Evolutionary conservation across 805 yeast genomes (phyloP).

Genomic region (Torulaspora gathmanii): DNA sequence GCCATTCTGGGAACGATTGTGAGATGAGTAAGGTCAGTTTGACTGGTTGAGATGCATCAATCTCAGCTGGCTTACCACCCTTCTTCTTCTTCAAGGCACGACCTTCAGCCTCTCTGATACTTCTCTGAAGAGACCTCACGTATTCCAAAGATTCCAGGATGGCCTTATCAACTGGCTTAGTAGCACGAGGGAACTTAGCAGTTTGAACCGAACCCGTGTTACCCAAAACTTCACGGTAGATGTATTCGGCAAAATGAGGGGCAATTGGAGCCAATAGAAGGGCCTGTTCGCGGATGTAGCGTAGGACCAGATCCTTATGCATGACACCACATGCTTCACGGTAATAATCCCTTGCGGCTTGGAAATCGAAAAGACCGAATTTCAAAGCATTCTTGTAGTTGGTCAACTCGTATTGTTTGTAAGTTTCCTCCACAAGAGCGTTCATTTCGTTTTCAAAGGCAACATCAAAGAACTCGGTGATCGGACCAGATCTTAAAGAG

Average conservation of each 20-base stretch:
- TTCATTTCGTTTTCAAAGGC: slow-evolving; percentile 96
- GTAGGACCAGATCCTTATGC: slow-evolving; percentile 77
- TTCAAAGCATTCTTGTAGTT: slow-evolving; percentile 86
- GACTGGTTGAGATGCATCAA: slow-evolving; percentile 71
- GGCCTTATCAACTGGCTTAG: slow-evolving; percentile 57
- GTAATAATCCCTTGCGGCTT: slow-evolving; percentile 92
- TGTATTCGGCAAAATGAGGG: slow-evolving; percentile 90
- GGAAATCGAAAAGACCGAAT: slow-evolving; percentile 88
- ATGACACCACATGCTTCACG: slow-evolving; percentile 68
- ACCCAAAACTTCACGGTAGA: slow-evolving; percentile 77
- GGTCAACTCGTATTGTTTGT: slow-evolving; percentile 64
- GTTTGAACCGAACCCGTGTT: slow-evolving; percentile 63
- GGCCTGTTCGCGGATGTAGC: slow-evolving; percentile 83
- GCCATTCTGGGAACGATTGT: slow-evolving; percentile 91
- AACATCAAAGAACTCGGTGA: slow-evolving; percentile 66
- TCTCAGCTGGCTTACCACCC: slow-evolving; percentile 75
- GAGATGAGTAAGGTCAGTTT: slow-evolving; percentile 70
- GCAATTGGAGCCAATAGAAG: slow-evolving; percentile 86
- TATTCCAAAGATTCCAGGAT: slow-evolving; percentile 68
- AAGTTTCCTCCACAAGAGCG: slow-evolving; percentile 66
- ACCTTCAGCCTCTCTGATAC: slow-evolving; percentile 92
- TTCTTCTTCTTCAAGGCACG: slow-evolving; percentile 77
- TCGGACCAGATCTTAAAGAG: slow-evolving; percentile 50
- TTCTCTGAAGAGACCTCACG: slow-evolving; percentile 70
- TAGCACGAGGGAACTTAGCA: slow-evolving; percentile 76